Percentiles rank a stretch among this genome's conserved stretches.
Conservation (phyloP, 2,329 filamentous ascomycete genomes). For the Tolypocladium inflatum region DNA sequence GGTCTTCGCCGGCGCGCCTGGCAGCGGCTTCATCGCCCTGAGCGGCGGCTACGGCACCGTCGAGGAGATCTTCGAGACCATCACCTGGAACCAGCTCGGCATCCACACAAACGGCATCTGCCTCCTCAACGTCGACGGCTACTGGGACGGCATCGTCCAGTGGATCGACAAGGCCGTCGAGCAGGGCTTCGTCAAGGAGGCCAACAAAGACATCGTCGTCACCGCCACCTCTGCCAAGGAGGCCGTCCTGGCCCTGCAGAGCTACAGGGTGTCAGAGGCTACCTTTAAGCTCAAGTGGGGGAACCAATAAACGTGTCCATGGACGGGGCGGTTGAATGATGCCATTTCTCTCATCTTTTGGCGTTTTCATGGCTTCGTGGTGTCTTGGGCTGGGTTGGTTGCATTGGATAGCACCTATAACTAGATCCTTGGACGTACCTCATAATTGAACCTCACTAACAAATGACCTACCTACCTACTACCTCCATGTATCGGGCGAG, state of each 20-base stretch:
- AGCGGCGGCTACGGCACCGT: slow-evolving; percentile 88
- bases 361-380: not conserved
- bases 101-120: slow-evolving; percentile 78
- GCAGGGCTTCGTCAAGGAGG: slow-evolving; percentile 65
- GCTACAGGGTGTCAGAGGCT: slow-evolving; percentile 68
- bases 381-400: not conserved
- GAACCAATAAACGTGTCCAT: slow-evolving; percentile 37
- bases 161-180: slow-evolving; percentile 73
- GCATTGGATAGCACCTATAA: not conserved
- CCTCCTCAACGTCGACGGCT: slow-evolving; percentile 79
- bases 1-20: slow-evolving; percentile 71
- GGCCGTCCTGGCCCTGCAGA: slow-evolving; percentile 58
- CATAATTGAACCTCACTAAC: not conserved
- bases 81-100: slow-evolving; percentile 92
- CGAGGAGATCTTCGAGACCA: slow-evolving; percentile 88
- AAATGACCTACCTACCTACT: not conserved
- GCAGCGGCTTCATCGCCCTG: slow-evolving; percentile 82
- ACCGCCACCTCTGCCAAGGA: slow-evolving; percentile 65
- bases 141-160: slow-evolving; percentile 77
- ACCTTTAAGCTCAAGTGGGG: slow-evolving; percentile 79
- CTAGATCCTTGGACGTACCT: not conserved
- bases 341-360: not conserved
- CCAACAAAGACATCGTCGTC: slow-evolving; percentile 67
- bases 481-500: too few relatives aligned
- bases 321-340: not conserved